Base-by-base conservation (phyloP, 139 green algal genomes). In the Nannochloris sp. region DNA sequence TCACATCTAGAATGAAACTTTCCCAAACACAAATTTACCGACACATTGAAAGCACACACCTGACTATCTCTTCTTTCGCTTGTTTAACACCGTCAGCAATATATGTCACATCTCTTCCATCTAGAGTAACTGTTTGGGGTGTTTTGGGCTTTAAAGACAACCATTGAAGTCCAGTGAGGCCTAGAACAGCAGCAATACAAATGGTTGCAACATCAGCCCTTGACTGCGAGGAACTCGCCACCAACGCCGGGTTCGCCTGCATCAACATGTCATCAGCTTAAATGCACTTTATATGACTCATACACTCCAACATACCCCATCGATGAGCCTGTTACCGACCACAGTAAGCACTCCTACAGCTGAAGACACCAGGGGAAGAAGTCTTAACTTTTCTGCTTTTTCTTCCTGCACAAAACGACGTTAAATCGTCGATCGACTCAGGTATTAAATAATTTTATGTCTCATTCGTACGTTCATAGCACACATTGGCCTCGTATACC, bases 101-200 rank as follows among this genome's bases (percentile, higher is more conserved):
- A 43, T 64, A 83, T 14, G 71, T 61, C 4, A 84, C 62, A 21
- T 43, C 3, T 49, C 68, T 44, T 4, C 75, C 81, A 23, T 78
- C 69, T 25, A 79, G 65, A 7, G 72, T 36, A 34, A 86, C 85
- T 54, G 58, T 37, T 51, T 62, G 18, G 3, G 75, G 53, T 3
- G 34, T 56, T 50, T 64, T 67, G 7, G 84, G 76, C 72, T 84
- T 85, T n/a, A 95, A 62, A 1, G 80, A 78, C 4, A 90, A 68
- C 90, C 90, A 97, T 57, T 91, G 82, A 55, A 97, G 80, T 4
- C 91, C 91, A 2, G 87, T 96, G 0, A 97, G 79, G 36, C 90
- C 58, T 37, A 96, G 75, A 58, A 88, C 78, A 3, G 88, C 90
- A 3, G 81, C 83, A 51, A 97, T 71, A 34, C 80, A 72, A 25